Percentiles rank a stretch among this genome's conserved stretches.
These are phyloP conservation scores for Kwoniella sp. DNA, from an alignment of 768 basidiomycete genomes.

Conservation along the genomic window DNA sequence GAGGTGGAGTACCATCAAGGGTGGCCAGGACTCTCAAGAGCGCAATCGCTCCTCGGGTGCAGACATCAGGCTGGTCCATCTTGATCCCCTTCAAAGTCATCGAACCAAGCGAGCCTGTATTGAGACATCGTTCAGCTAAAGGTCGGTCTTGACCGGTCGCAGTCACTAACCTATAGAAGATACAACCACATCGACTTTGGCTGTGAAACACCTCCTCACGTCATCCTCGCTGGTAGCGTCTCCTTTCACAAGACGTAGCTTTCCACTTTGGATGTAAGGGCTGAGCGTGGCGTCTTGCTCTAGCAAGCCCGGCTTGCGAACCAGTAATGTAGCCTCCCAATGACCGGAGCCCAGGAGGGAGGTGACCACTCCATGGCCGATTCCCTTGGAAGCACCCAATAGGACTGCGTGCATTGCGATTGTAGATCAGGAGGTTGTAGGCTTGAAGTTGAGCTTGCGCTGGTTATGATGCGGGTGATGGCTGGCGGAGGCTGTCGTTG, in stretches of 20 bases:
- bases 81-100: slow-evolving; percentile 13
- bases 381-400: slow-evolving; percentile 22
- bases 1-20: not conserved
- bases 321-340: slow-evolving; percentile 7
- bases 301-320: slow-evolving; percentile 22
- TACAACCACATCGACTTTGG: slow-evolving; percentile 21
- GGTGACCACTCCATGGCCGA: slow-evolving; percentile 7
- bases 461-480: no score
- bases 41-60: slow-evolving; percentile 11
- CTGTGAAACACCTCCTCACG: slow-evolving; percentile 13
- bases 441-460: not conserved
- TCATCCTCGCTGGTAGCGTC: slow-evolving; percentile 18
- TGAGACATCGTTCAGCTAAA: no score
- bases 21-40: slow-evolving; percentile 11
- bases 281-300: slow-evolving; percentile 2
- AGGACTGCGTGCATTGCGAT: slow-evolving; percentile 14
- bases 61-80: slow-evolving; percentile 23
- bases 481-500: no score
- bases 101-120: slow-evolving; percentile 9
- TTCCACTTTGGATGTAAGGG: slow-evolving; percentile 8
- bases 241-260: slow-evolving; percentile 16
- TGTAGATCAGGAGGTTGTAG: not conserved
- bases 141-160: no score
- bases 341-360: slow-evolving; percentile 3
- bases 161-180: slow-evolving; percentile 23